Conservation (phyloP, 2,329 filamentous ascomycete genomes). For the Botrytis byssoidea region DNA sequence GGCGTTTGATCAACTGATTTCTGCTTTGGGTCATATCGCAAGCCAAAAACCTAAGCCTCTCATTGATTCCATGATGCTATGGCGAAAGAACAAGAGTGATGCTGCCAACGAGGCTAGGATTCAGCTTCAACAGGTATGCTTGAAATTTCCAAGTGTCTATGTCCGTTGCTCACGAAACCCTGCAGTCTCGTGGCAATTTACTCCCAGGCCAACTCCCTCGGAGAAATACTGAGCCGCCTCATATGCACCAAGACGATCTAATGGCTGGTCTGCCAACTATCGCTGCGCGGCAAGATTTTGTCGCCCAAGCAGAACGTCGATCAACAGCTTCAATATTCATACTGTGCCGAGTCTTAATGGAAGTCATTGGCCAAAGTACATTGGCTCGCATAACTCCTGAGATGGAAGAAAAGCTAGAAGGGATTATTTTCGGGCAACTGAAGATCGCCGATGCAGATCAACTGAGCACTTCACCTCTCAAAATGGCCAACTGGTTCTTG, state of each 20-base stretch:
- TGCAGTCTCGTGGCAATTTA: slow-evolving; percentile 30
- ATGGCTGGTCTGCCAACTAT: slow-evolving; percentile 36
- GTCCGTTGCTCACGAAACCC: slow-evolving; percentile 14
- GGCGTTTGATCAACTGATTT: slow-evolving; percentile 90
- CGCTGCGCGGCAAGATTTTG: slow-evolving; percentile 61
- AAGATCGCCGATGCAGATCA: slow-evolving; percentile 85
- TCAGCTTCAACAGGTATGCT: slow-evolving; percentile 52
- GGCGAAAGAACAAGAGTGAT: slow-evolving; percentile 95
- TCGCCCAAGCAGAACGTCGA: slow-evolving; percentile 78
- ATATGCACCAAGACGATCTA: slow-evolving; percentile 28
- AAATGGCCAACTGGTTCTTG: slow-evolving; percentile 92
- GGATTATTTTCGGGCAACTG: slow-evolving; percentile 94
- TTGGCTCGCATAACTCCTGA: slow-evolving; percentile 79
- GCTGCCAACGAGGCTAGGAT: slow-evolving; percentile 68
- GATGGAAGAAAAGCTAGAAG: slow-evolving; percentile 91
- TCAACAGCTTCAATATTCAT: slow-evolving; percentile 96
- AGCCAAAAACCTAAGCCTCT: slow-evolving; percentile 90
- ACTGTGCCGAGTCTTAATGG: slow-evolving; percentile 86
- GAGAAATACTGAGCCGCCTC: slow-evolving; percentile 69
- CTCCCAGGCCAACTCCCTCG: slow-evolving; percentile 50
- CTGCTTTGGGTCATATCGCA: slow-evolving; percentile 89
- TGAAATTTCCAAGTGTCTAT: neutral
- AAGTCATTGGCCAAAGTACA: slow-evolving; percentile 89
- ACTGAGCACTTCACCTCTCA: slow-evolving; percentile 72
- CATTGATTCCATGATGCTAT: slow-evolving; percentile 97